Evolutionary conservation across 805 yeast species (phyloP), one percentile per base, ranked within the genome.

Genomic region (Saccharomycopsis guyanensis): DNA sequence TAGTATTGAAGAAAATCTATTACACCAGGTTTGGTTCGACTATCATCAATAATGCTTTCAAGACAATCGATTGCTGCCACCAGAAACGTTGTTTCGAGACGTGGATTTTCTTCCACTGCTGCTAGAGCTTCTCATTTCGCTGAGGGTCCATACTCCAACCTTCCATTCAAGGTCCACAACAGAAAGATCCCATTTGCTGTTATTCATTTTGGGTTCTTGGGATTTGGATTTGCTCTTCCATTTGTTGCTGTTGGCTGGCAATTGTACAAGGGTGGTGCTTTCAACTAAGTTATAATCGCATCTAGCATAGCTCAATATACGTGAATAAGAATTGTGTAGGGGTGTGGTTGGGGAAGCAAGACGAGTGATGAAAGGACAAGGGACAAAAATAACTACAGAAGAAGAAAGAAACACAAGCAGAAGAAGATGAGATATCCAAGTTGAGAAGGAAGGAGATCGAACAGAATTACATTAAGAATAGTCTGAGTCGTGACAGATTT

Each of bases 121-220:
- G 65, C 49, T 43, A 63, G 62, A 45, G 70, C 67, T 42, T 72
- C 59, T 54, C 84, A 77, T 68, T 80, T 75, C 62, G 78, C 79
- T 59, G 83, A 77, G 61, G 97, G 97, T 61, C 80, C 82, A 40
- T 93, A 93, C 81, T 72, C 83, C 60, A 91, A 93, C 78, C 63
- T 91, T 54, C 98, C 98, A 56, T 93, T 91, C 80, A 79, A 79
- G 75, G 95, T 91, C 54, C 88, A 87, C 76, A 74, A 81, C 78
- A 88, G 95, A 76, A 84, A 80, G 72, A 75, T 91, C 55, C 97
- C 97, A 56, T 88, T 76, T 66, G 86, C 80, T 56, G 70, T 87
- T 44, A 74, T 82, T 56, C 95, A 83, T 73, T 82, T 85, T 74
- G 78, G 88, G 45, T 82, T 79, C 70, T 73, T 82, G 55, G 78